Conservation (phyloP, 345 rosid species). For the Sapria himalayana region DNA sequence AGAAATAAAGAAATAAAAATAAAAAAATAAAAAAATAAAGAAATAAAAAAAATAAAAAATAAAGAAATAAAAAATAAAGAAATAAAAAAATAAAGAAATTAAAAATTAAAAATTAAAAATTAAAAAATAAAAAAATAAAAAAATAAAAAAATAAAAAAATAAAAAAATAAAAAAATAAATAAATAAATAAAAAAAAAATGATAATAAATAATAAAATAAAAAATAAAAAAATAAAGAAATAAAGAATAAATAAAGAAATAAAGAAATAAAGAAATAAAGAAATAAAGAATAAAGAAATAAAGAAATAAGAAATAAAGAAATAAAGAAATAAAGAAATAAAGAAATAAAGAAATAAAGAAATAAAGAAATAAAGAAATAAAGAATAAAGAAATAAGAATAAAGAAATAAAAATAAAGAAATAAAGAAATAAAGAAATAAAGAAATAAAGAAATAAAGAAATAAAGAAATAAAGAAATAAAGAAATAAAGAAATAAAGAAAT, state of each 20-base stretch:
- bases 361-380: neutral
- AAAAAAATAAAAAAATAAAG: neutral
- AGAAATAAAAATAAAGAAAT: too few species aligned
- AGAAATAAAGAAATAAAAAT: neutral
- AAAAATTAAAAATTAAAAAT: neutral
- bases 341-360: neutral
- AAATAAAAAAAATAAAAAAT: neutral
- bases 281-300: neutral
- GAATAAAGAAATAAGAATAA: too few species aligned
- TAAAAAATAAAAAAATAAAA: neutral
- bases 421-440: too few species aligned
- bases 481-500: too few species aligned
- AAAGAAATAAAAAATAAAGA: neutral
- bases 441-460: too few species aligned
- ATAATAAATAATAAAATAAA: neutral
- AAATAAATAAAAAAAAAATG: neutral
- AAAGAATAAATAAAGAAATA: neutral
- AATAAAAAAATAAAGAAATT: neutral
- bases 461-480: too few species aligned
- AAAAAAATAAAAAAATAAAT: neutral
- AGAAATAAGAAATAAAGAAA: neutral
- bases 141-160: neutral
- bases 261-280: neutral
- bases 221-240: neutral
- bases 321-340: neutral